Evolutionary conservation across 768 basidiomycete species (phyloP).

Genomic region (Hygrophoropsis aurantiaca): DNA sequence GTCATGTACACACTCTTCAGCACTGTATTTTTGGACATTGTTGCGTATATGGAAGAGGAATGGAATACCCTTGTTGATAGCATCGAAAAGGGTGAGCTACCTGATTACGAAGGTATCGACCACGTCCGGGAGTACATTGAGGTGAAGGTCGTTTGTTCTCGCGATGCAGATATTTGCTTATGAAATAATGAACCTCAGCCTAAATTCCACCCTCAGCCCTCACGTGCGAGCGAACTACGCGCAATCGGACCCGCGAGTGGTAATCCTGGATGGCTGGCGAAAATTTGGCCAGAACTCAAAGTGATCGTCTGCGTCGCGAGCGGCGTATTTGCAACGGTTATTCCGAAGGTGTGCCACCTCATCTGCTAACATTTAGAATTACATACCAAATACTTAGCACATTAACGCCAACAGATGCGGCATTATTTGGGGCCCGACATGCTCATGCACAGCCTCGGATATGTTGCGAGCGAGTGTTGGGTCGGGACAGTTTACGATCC

Average conservation of each 20-base stretch:
- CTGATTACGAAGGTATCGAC: conserved; percentile 14
- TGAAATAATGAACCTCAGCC: conserved; percentile 3
- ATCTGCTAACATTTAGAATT: background rate
- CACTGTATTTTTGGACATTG: conserved; percentile 19
- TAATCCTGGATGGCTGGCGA: conserved; percentile 13
- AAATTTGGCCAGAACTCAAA: conserved; percentile 14
- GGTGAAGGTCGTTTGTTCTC: conserved; percentile 5
- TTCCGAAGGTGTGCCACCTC: conserved; percentile 11
- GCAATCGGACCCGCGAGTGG: conserved; percentile 12
- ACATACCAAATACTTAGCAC: no score
- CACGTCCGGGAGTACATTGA: conserved; percentile 15
- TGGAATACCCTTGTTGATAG: conserved; percentile 14
- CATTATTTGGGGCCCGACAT: conserved; percentile 9
- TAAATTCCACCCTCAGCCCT: conserved; percentile 10
- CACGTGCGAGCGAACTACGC: conserved; percentile 17
- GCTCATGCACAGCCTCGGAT: background rate
- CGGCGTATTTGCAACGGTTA: conserved; percentile 7
- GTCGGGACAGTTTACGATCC: conserved; percentile 3
- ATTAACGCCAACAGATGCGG: background rate
- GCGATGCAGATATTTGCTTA: no score
- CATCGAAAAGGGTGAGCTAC: conserved; percentile 16
- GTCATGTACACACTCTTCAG: conserved; percentile 15
- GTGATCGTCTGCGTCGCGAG: conserved; percentile 7
- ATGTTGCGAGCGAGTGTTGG: background rate
- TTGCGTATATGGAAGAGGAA: conserved; percentile 18